Evolutionary conservation across 495 filamentous ascomycete species (phyloP), one percentile per base, ranked within the genome.

Genomic region (Hypomontagnella submonticulosa): DNA sequence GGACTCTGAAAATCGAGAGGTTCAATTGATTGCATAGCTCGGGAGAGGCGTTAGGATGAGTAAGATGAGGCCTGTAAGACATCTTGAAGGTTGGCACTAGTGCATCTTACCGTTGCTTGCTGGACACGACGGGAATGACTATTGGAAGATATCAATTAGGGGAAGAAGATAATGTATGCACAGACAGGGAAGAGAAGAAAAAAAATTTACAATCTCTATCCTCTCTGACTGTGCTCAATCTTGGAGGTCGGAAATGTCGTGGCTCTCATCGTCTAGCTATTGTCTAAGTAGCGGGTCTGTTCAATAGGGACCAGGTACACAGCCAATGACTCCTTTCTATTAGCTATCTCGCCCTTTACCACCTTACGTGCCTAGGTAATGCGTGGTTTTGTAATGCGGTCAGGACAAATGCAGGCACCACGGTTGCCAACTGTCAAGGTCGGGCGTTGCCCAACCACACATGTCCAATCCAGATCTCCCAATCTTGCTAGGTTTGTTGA

Each of bases 21-120:
- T 62, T 57, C 54, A 56, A 60, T 50, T 63, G 53, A 60, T 50
- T 63, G 53, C 54, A 64, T 61, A 64, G 37, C 60, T 62, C 63
- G 54, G 58, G 40, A 63, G 49, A 67, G 55, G 52, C 61, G 66
- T 66, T 56, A 63, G 74, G 65, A 74, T 73, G 62, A 62, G 57
- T 66, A 16, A 70, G 56, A 61, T 44, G 30, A 61, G 15, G 50
- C 60, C 61, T 53, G 46, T 66, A 64, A 69, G 44, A 52, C 18
- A 19, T 36, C 40, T 56, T 27, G n/a, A 55, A 46, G 41, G 40
- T 20, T 66, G 30, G 44, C 37, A 70, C 51, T 62, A 70, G 37
- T 54, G 57, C 38, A 62, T 66, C 66, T 56, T 57, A 64, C 55
- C 66, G 62, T 18, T 55, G 54, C 41, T 38, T 49, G 43, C 59